Conservation (phyloP, 2,329 filamentous ascomycete species). For the Cercospora sp. region DNA sequence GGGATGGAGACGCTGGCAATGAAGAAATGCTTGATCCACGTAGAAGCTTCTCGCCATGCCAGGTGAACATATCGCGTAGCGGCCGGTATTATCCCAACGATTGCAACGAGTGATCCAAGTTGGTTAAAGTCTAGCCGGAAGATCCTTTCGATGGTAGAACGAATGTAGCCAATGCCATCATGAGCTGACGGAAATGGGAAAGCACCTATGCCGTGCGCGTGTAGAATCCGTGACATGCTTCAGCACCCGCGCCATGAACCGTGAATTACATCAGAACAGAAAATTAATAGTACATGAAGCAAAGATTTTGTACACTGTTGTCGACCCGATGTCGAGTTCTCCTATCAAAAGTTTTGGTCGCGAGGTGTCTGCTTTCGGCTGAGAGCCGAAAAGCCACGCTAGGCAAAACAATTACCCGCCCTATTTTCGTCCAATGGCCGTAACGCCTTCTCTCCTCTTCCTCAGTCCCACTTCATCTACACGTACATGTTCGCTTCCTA, state of each 20-base stretch:
- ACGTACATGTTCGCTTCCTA: background rate
- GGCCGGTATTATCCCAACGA: constrained; percentile 27
- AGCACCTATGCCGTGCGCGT: constrained; percentile 26
- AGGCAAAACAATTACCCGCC: constrained; percentile 4
- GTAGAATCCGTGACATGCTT: constrained; percentile 25
- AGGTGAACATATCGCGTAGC: constrained; percentile 22
- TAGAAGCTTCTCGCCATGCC: constrained; percentile 26
- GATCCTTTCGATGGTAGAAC: constrained; percentile 19
- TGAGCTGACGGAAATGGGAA: constrained; percentile 13
- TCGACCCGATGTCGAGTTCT: constrained; percentile 8
- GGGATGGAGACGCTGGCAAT: constrained; percentile 30
- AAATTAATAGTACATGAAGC: constrained; percentile 4
- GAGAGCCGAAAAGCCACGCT: constrained; percentile 1
- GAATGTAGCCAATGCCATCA: constrained; percentile 22
- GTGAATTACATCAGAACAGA: constrained; percentile 10
- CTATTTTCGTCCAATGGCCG: background rate
- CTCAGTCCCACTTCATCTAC: background rate
- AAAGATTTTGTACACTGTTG: constrained; percentile 6
- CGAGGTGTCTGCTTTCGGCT: constrained; percentile 1
- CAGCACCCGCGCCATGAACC: constrained; percentile 10
- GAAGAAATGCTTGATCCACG: constrained; percentile 29
- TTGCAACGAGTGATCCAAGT: constrained; percentile 29
- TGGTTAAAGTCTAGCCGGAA: constrained; percentile 30
- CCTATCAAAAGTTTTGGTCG: constrained; percentile 15
- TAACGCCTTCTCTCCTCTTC: background rate